A percentile compares a stretch with the other conserved stretches of the same genome.
These are phyloP conservation scores for Coniferiporia sulphurascens DNA, from an alignment of 1,284 basidiomycete genomes.

Conservation along the genomic window DNA sequence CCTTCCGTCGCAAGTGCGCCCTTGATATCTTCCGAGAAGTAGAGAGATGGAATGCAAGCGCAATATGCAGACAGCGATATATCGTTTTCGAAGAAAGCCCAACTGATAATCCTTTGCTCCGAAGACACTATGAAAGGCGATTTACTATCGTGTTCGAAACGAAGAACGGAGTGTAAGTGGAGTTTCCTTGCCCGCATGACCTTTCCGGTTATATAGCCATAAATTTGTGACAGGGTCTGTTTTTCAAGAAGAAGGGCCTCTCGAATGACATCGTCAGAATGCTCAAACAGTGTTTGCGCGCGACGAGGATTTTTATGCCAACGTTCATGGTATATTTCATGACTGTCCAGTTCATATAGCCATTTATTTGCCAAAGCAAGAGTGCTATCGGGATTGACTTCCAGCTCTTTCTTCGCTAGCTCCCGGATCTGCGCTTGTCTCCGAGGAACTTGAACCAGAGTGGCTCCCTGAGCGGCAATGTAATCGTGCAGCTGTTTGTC, in stretches of 20 bases:
- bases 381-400: constrained; percentile 3
- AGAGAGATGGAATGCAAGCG: constrained; percentile 51
- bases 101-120: constrained; percentile 48
- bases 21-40: constrained; percentile 47
- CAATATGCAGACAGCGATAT: constrained; percentile 57
- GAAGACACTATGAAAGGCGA: constrained; percentile 46
- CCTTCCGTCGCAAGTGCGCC: constrained; percentile 40
- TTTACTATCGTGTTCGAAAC: constrained; percentile 36
- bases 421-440: background rate
- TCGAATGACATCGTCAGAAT: constrained; percentile 48
- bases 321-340: constrained; percentile 28
- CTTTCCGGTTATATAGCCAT: constrained; percentile 65
- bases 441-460: background rate
- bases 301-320: constrained; percentile 40
- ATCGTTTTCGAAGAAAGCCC: constrained; percentile 53
- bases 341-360: background rate
- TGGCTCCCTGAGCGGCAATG: constrained; percentile 41
- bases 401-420: background rate
- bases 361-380: constrained; percentile 6
- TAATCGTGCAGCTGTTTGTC: constrained; percentile 49
- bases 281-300: constrained; percentile 45
- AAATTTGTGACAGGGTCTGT: constrained; percentile 59
- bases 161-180: constrained; percentile 50
- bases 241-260: constrained; percentile 60
- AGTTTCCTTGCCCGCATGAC: constrained; percentile 56